phyloP scores from a whole-genome alignment of 345 rosid genomes.

The Physaria fendleri region DNA sequence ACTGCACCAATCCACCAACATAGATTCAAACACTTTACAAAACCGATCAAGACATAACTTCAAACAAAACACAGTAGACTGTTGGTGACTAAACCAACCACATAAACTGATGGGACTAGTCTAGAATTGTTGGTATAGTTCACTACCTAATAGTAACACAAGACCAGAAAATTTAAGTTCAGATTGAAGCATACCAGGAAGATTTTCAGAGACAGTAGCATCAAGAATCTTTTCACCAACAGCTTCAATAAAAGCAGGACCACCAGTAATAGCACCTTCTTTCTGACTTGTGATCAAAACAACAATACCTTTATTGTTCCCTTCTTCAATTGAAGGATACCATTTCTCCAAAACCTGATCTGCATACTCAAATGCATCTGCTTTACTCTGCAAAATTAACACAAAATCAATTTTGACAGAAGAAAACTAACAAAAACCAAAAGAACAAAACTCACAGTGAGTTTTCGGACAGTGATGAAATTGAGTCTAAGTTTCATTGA shows the following conservation, averaged over 20 bases:
- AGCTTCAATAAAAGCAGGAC: conserved; percentile 83
- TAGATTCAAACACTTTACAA: neutral
- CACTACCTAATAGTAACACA: no score
- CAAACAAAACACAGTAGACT: neutral
- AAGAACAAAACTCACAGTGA: conserved; percentile 56
- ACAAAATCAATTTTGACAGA: neutral
- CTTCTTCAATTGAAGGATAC: conserved; percentile 90
- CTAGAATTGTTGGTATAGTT: no score
- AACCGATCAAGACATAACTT: no score
- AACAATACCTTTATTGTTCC: conserved; percentile 82
- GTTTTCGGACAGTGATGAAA: conserved; percentile 86
- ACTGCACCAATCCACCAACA: conserved; percentile 55
- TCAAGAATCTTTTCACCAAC: conserved; percentile 83
- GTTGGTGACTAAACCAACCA: neutral
- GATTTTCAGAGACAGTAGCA: conserved; percentile 86
- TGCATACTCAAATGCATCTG: conserved; percentile 98
- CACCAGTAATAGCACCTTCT: conserved; percentile 97
- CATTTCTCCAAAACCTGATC: conserved; percentile 91
- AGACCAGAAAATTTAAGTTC: no score
- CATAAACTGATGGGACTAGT: no score
- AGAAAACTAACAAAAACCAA: neutral
- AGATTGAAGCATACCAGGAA: conserved; percentile 92
- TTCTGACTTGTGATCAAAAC: conserved; percentile 91
- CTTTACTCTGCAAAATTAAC: conserved; percentile 66
- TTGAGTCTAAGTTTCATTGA: conserved; percentile 67